Base-by-base conservation (phyloP, 1,284 basidiomycete genomes). In the Cystobasidium pallidum region DNA sequence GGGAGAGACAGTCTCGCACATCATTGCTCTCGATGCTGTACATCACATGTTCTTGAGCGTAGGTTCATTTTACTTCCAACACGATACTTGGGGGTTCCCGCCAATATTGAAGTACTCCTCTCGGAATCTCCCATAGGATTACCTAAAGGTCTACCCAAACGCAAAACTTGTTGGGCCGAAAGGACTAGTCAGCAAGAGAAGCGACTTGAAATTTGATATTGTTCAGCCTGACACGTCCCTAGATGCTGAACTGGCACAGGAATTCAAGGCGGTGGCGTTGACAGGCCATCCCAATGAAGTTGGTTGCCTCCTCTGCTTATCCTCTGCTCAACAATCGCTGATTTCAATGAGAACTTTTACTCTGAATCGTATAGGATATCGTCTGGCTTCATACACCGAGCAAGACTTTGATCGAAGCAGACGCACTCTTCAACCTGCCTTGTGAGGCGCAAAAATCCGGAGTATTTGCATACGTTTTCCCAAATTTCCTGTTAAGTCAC, bases 351-450 rank as follows among this genome's bases (percentile, higher is more conserved):
- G 7, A 58, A 7, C 11, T 28, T 17, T 15, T 43, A 32, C 19
- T 41, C 21, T 13, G 19, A 43, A 39, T 13, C 58, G n/a, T 77
- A 75, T 78, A 92, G 79, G 95, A 97, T 75, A 87, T 96, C 19
- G 91, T 91, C 0, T 96, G 94, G 80, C 86, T 91, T 74, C 95
- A 98, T 79, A 82, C 84, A 17, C 85, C 87, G 0, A 89, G 88
- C 17, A 91, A 88, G 79, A 88, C 90, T 0, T 83, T 98, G 66
- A 86, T 98, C 70, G 84, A 91, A 79, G 95, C 91, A 0, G 95
- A 99, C 80, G 83, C 97, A 54, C 80, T 98, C 3, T 89, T 95
- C 84, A 97, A 98, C 82, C 83, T 97, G 6, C 94, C 94, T 0
- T 84, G 87, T 3, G 88, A 81, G 0, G 94, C 98, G 81, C 94